Conservation (phyloP, 1,284 basidiomycete genomes). For the Pyrrhoderma lamaoense region DNA sequence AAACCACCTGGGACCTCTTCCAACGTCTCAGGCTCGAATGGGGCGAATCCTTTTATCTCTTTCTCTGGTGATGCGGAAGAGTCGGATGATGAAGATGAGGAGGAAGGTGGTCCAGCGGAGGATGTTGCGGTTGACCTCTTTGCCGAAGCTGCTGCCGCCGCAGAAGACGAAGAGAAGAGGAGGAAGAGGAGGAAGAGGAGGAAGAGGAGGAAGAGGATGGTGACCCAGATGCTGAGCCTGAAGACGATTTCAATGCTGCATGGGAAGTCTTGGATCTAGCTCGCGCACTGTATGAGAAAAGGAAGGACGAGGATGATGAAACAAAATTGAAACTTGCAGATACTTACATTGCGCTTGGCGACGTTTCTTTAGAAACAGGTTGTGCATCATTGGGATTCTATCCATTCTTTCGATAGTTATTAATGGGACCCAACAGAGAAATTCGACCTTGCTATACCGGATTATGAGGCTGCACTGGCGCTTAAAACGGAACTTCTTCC, state of each 20-base stretch:
- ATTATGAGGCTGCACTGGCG: slow-evolving; percentile 68
- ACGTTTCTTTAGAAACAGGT: slow-evolving; percentile 89
- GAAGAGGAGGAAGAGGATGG: slow-evolving; percentile 39
- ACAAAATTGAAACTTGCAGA: slow-evolving; percentile 74
- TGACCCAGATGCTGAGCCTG: slow-evolving; percentile 62
- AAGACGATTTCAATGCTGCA: slow-evolving; percentile 91
- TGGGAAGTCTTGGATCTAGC: slow-evolving; percentile 92
- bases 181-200: slow-evolving; percentile 33
- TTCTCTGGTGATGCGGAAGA: slow-evolving; percentile 71
- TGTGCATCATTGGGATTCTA: neutral
- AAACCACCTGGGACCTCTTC: slow-evolving; percentile 7
- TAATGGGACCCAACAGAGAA: slow-evolving; percentile 53
- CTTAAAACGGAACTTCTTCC: slow-evolving; percentile 71
- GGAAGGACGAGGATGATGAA: slow-evolving; percentile 48
- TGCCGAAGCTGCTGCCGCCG: slow-evolving; percentile 40
- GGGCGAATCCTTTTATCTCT: slow-evolving; percentile 54
- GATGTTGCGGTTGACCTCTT: slow-evolving; percentile 56
- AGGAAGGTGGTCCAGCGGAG: slow-evolving; percentile 25
- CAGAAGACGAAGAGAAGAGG: slow-evolving; percentile 33
- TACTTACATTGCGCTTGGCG: slow-evolving; percentile 77
- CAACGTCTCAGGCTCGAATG: slow-evolving; percentile 26
- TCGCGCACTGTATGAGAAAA: slow-evolving; percentile 72
- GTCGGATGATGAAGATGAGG: slow-evolving; percentile 35
- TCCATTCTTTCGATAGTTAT: slow-evolving; percentile 10
- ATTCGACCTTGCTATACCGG: slow-evolving; percentile 83